Evolutionary conservation across 257 asterid genomes (phyloP), one percentile per base, ranked within the genome.

Genomic region (Solanum appendiculatum): DNA sequence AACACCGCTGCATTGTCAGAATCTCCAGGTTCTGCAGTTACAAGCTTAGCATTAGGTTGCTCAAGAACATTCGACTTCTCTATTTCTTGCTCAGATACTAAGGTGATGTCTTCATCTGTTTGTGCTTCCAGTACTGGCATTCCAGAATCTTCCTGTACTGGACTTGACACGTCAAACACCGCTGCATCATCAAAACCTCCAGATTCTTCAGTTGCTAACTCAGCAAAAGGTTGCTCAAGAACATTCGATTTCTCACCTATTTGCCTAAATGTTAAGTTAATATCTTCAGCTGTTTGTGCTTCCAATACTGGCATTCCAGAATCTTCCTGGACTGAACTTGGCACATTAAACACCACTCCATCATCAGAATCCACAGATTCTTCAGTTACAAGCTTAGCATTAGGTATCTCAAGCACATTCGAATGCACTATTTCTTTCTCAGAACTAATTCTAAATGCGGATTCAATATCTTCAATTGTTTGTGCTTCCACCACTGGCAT

Each of bases 121-220:
- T 81, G 78, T 83, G 90, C 92, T 89, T 92, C 92, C 34, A 44
- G 21, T 42, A 90, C 92, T 74, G 86, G 84, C 91, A 85, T 82
- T 70, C 56, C 88, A 29, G 72, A 82, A 78, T 44, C 63, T 75
- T n/a, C 23, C 34, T 12, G 83, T 37, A 40, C 83, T 75, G 83
- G 40, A 78, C 63, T 78, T 15, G 84, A 78, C 84, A 78, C 9
- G 3, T 42, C 63, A 42, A 74, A 23, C 54, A 4, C 2, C 84
- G 2, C 63, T 78, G 39, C 25, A 0, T 74, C 9, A 5, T 11
- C 63, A 27, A 12, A 25, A 27, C 25, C 56, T n/a, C 63, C 37
- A 44, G 39, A 78, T 1, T 44, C 63, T 44, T 25, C 84, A 78
- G 84, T 44, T 78, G 2, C 84, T 13, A 78, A 9, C 63, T 44